phyloP scores from a whole-genome alignment of 164 flowering plant species.

The Saururus chinensis region DNA sequence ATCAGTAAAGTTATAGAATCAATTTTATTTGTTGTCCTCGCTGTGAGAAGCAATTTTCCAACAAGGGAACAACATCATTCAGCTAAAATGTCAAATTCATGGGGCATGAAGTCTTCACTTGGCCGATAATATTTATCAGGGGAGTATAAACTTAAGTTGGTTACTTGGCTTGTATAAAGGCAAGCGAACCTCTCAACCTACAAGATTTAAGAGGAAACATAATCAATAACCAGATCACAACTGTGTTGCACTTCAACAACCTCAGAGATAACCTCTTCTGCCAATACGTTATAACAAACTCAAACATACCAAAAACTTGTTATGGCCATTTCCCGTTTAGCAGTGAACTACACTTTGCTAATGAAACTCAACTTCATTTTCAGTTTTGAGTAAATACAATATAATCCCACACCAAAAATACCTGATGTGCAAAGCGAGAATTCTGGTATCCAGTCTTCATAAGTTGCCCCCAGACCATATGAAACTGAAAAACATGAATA shows the following conservation, averaged over 20 bases:
- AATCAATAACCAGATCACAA: not conserved
- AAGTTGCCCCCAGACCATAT: constrained; percentile 94
- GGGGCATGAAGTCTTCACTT: constrained; percentile 94
- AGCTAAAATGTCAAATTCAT: constrained; percentile 61
- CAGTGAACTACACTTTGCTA: too few relatives aligned
- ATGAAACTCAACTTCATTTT: too few relatives aligned
- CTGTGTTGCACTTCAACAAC: too few relatives aligned
- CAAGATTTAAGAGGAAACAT: constrained; percentile 2
- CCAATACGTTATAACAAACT: too few relatives aligned
- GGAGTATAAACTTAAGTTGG: constrained; percentile 73
- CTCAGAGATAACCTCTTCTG: too few relatives aligned
- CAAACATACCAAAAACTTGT: too few relatives aligned
- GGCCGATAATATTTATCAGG: constrained; percentile 93
- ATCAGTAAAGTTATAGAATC: too few relatives aligned
- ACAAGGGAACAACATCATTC: not conserved
- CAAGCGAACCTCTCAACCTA: constrained; percentile 99
- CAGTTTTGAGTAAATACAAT: not conserved
- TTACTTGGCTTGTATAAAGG: constrained; percentile 85
- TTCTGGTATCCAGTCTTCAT: constrained; percentile 98
- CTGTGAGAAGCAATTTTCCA: too few relatives aligned
- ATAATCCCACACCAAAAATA: constrained; percentile 2
- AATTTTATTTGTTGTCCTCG: too few relatives aligned
- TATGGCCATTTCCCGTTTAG: too few relatives aligned
- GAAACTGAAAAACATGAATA: constrained; percentile 45
- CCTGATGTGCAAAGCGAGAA: constrained; percentile 99